These are phyloP conservation scores for Colletotrichum horii DNA, from an alignment of 2,329 filamentous ascomycete species.

Conservation along the genomic window DNA sequence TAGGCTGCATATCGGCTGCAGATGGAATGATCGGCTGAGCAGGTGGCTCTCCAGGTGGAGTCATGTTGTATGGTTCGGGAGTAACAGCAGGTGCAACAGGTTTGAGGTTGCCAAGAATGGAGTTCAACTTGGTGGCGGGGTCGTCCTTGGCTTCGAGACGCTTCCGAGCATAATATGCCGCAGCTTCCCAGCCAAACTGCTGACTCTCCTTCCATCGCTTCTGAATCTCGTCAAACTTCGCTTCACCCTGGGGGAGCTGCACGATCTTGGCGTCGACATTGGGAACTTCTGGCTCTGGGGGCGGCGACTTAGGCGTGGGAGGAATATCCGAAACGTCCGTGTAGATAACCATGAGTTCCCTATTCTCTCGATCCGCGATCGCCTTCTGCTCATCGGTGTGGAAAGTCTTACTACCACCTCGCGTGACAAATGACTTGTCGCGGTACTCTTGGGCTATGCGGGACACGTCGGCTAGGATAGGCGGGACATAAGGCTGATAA, in stretches of 20 bases:
- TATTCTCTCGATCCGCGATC: conserved; percentile 62
- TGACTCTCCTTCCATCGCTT: conserved; percentile 53
- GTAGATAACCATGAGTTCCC: conserved; percentile 67
- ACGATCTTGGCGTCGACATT: conserved; percentile 31
- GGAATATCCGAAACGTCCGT: conserved; percentile 60
- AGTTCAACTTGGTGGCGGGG: conserved; percentile 41
- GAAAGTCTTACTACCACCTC: conserved; percentile 57
- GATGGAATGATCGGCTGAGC: conserved; percentile 31
- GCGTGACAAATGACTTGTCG: conserved; percentile 55
- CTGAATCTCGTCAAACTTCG: conserved; percentile 53
- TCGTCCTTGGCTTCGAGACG: conserved; percentile 45
- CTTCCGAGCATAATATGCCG: conserved; percentile 46
- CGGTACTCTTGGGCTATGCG: conserved; percentile 50
- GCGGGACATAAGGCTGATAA: conserved; percentile 58
- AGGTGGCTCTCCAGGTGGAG: conserved; percentile 10
- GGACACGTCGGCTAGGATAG: conserved; percentile 51
- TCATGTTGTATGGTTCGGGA: conserved; percentile 23
- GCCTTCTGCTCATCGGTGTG: conserved; percentile 60
- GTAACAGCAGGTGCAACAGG: conserved; percentile 12
- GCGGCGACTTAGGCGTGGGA: conserved; percentile 59
- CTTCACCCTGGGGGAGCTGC: conserved; percentile 42
- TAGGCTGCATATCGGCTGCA: conserved; percentile 34
- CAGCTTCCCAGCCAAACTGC: conserved; percentile 47
- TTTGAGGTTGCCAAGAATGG: conserved; percentile 37
- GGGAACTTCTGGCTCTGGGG: conserved; percentile 33